phyloP scores from a whole-genome alignment of 1,284 basidiomycete species.

The Hypsizygus ulmarius region DNA sequence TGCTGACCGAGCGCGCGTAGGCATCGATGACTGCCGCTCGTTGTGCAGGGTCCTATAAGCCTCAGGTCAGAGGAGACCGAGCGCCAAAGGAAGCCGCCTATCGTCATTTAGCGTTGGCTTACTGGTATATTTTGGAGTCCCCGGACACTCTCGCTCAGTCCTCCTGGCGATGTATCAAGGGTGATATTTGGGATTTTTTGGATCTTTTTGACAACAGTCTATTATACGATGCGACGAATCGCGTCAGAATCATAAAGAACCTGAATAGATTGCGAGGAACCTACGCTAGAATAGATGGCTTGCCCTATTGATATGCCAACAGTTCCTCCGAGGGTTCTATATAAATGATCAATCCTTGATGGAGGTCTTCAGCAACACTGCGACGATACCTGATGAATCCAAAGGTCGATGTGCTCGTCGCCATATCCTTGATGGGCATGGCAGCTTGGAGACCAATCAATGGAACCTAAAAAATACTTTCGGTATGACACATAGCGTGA shows the following conservation, averaged over 20 bases:
- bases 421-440: constrained; percentile 82
- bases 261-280: constrained; percentile 18
- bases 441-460: constrained; percentile 74
- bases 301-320: constrained; percentile 74
- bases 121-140: constrained; percentile 55
- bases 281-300: constrained; percentile 61
- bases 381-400: constrained; percentile 63
- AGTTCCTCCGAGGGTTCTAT: constrained; percentile 75
- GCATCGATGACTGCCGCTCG: constrained; percentile 61
- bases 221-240: not conserved
- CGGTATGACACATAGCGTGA: constrained; percentile 1
- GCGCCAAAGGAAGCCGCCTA: not conserved
- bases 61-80: not conserved
- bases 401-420: constrained; percentile 69
- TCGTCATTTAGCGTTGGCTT: constrained; percentile 5
- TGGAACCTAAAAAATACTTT: constrained; percentile 42
- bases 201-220: constrained; percentile 54
- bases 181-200: constrained; percentile 43
- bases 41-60: constrained; percentile 42
- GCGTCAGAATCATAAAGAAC: too few relatives aligned
- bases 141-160: constrained; percentile 56
- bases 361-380: not conserved
- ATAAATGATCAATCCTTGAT: not conserved
- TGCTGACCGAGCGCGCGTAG: constrained; percentile 65
- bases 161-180: constrained; percentile 51